Conservation (phyloP, 2,329 filamentous ascomycete genomes). For the Stemphylium vesicarium region DNA sequence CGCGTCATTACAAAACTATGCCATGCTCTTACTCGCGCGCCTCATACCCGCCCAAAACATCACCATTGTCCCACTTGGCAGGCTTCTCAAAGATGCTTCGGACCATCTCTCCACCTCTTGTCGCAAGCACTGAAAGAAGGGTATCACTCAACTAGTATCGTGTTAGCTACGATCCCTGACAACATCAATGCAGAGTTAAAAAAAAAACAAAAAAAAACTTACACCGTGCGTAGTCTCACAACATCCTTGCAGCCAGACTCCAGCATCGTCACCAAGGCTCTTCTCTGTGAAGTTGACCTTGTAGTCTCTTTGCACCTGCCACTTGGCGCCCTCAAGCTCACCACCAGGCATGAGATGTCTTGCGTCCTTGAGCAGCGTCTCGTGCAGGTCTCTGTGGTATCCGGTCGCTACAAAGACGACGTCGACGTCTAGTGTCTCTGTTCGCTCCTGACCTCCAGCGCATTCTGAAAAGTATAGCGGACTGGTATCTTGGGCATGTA, state of each 20-base stretch:
- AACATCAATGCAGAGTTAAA: neutral
- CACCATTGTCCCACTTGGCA: constrained; percentile 32
- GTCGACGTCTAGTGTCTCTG: constrained; percentile 75
- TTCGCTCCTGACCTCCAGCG: constrained; percentile 50
- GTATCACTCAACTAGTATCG: constrained; percentile 73
- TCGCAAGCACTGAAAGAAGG: constrained; percentile 77
- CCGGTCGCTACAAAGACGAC: constrained; percentile 87
- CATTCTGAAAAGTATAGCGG: constrained; percentile 41
- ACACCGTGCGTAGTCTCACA: constrained; percentile 92
- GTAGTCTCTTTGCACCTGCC: constrained; percentile 79
- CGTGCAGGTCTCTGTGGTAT: constrained; percentile 78
- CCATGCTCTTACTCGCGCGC: constrained; percentile 13
- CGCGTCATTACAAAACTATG: neutral
- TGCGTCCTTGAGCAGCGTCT: constrained; percentile 72
- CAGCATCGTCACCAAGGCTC: constrained; percentile 73
- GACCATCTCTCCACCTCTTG: constrained; percentile 79
- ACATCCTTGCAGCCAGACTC: constrained; percentile 92
- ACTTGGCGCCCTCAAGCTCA: constrained; percentile 55
- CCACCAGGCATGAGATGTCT: constrained; percentile 68
- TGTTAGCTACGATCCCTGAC: constrained; percentile 12
- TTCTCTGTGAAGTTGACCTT: constrained; percentile 72
- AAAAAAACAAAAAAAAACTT: constrained; percentile 61
- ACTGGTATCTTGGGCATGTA: constrained; percentile 61
- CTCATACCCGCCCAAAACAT: constrained; percentile 36
- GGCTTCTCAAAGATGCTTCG: constrained; percentile 69